Evolutionary conservation across 164 flowering plant genomes (phyloP), one percentile per base, ranked within the genome.

Genomic region (Euptelea pleiosperma): DNA sequence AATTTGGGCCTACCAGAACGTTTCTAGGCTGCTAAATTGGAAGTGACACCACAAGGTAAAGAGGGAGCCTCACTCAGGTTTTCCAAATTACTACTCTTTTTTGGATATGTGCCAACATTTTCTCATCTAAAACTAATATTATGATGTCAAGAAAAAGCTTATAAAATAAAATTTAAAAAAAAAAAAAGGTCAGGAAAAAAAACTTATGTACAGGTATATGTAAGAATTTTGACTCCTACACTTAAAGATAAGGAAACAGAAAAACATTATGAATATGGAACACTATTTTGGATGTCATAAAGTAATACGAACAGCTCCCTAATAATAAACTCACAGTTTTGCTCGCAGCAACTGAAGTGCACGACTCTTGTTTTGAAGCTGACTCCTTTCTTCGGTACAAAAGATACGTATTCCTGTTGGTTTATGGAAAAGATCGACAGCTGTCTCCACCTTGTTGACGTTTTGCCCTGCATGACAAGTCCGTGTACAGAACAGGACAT

Each of bases 361-460:
- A 37, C 92, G 92, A 66, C 18, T 72, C 68, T 69, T 90, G 70
- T 93, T 93, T 57, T 69, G 64, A 64, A 88, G 83, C 63, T 93
- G 97, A 61, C 85, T 81, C 72, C 99, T 90, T 75, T 93, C 96
- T 76, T 93, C 97, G 10, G 97, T 86, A 64, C 99, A 93, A 72
- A 93, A 93, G 40, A 93, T 93, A 62, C 97, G 93, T 46, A 93
- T 90, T 75, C 99, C 97, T 2, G 96, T 86, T 42, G 99, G 99
- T 72, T 90, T 90, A 60, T 90, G 99, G 67, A 85, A 55, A 70
- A 93, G 96, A 77, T 93, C 99, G 42, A 85, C 74, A 54, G 99
- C 99, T 43, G 97, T 93, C 70, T 93, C 99, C 73, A 93, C 99
- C 89, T 93, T 93, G 85, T 90, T 93, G 45, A 93, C 99, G 75